A percentile compares a stretch with the other conserved stretches of the same genome.
phyloP scores from a whole-genome alignment of 495 filamentous ascomycete species.

The Aspergillus heteromorphus region DNA sequence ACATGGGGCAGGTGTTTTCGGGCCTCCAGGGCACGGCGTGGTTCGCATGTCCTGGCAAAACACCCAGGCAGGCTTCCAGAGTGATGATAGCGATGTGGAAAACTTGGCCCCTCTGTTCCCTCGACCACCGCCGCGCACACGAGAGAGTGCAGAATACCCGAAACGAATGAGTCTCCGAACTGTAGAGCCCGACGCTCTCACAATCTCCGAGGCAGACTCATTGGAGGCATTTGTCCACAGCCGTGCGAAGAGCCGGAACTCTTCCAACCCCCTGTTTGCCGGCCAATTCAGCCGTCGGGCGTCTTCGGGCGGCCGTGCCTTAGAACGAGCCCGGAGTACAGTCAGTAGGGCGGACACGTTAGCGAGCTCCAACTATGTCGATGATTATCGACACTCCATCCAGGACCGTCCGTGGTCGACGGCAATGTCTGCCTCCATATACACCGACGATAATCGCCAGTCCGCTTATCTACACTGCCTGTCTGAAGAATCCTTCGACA shows the following conservation, averaged over 20 bases:
- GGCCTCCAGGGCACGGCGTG: conserved; percentile 39
- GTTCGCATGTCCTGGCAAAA: conserved; percentile 48
- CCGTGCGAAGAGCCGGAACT: conserved; percentile 40
- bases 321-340: conserved; percentile 33
- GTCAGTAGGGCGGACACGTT: conserved; percentile 38
- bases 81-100: conserved; percentile 33
- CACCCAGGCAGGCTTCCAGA: conserved; percentile 31
- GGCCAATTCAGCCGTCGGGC: conserved; percentile 31
- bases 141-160: conserved; percentile 27
- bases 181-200: conserved; percentile 31
- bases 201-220: conserved; percentile 38
- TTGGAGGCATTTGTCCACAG: conserved; percentile 43
- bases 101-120: conserved; percentile 37
- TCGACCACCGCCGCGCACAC: conserved; percentile 29
- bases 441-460: conserved; percentile 34
- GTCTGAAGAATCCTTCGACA: conserved; percentile 22
- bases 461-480: conserved; percentile 19
- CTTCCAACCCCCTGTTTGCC: conserved; percentile 40
- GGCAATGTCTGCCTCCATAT: conserved; percentile 36
- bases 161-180: conserved; percentile 32
- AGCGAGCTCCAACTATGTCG: conserved; percentile 30
- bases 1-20: conserved; percentile 45
- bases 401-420: conserved; percentile 35
- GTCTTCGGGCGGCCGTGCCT: conserved; percentile 32
- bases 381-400: conserved; percentile 31